phyloP scores from a whole-genome alignment of 345 rosid genomes.

The Conringia planisiliqua region DNA sequence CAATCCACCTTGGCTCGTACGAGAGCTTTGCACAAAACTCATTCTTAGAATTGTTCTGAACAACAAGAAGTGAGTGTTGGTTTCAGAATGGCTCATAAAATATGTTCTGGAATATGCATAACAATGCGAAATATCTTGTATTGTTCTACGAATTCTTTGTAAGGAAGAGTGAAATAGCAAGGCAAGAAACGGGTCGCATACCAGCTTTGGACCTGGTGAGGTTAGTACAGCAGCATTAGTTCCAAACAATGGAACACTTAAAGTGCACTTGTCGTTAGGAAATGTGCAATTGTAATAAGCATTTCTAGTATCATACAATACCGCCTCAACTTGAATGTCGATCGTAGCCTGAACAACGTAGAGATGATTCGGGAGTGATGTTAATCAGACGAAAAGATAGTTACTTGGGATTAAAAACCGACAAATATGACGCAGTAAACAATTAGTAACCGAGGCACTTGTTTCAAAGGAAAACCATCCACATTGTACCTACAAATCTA shows the following conservation, averaged over 20 bases:
- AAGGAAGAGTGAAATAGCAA: neutral
- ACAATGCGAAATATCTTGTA: slow-evolving; percentile 1
- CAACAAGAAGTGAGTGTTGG: slow-evolving; percentile 25
- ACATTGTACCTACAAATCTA: neutral
- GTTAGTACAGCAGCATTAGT: slow-evolving; percentile 65
- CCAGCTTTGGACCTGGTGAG: slow-evolving; percentile 66
- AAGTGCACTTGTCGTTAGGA: slow-evolving; percentile 46
- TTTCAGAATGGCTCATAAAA: neutral
- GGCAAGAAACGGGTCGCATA: slow-evolving; percentile 23
- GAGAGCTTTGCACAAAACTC: slow-evolving; percentile 73
- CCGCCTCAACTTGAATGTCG: slow-evolving; percentile 49
- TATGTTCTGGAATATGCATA: neutral
- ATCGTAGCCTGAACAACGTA: slow-evolving; percentile 57
- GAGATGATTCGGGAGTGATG: slow-evolving; percentile 2
- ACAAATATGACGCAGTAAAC: neutral
- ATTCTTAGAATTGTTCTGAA: slow-evolving; percentile 48
- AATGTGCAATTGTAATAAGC: slow-evolving; percentile 83
- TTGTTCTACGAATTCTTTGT: neutral
- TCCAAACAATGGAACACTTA: slow-evolving; percentile 56
- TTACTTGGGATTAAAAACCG: neutral
- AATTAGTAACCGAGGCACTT: neutral
- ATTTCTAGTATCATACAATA: slow-evolving; percentile 64
- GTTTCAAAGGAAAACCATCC: neutral
- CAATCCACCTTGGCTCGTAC: slow-evolving; percentile 88
- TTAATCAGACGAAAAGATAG: neutral